Conservation (phyloP, 192 early-diverging fungal species). For the Gaertneriomyces sp. region DNA sequence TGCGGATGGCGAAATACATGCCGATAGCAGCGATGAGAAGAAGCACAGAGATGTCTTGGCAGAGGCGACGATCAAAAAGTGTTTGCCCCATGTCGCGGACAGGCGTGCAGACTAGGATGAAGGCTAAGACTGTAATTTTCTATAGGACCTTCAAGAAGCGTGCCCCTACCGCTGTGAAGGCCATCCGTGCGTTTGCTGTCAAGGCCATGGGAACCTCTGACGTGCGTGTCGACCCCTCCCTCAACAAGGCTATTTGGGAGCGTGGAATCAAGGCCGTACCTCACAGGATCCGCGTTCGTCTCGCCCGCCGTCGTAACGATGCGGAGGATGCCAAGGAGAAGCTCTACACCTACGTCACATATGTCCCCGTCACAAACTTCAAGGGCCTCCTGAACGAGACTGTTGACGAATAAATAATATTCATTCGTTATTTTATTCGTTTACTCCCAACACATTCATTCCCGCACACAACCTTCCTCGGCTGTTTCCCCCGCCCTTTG, state of each 20-base stretch:
- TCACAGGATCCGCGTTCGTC: constrained; percentile 92
- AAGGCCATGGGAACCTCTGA: constrained; percentile 94
- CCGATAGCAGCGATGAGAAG: too few relatives aligned
- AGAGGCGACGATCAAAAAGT: too few relatives aligned
- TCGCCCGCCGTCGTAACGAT: constrained; percentile 95
- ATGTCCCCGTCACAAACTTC: constrained; percentile 81
- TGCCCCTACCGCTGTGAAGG: constrained; percentile 92
- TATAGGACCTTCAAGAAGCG: constrained; percentile 92
- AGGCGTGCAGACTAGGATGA: too few relatives aligned
- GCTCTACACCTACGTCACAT: constrained; percentile 92
- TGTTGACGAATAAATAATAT: constrained; percentile 37
- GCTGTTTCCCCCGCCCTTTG: too few relatives aligned
- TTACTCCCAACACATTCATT: too few relatives aligned
- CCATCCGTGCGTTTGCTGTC: constrained; percentile 84
- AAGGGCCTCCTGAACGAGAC: constrained; percentile 57
- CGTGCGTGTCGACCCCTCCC: constrained; percentile 90
- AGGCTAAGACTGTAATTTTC: too few relatives aligned
- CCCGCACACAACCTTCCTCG: too few relatives aligned
- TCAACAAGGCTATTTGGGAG: constrained; percentile 96
- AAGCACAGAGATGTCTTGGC: too few relatives aligned
- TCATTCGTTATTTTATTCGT: too few relatives aligned
- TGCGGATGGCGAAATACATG: too few relatives aligned
- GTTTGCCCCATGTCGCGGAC: too few relatives aligned
- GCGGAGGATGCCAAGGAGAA: constrained; percentile 94
- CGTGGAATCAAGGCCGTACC: constrained; percentile 90